Evolutionary conservation across 345 rosid genomes (phyloP).

Genomic region (Stellera chamaejasme): DNA sequence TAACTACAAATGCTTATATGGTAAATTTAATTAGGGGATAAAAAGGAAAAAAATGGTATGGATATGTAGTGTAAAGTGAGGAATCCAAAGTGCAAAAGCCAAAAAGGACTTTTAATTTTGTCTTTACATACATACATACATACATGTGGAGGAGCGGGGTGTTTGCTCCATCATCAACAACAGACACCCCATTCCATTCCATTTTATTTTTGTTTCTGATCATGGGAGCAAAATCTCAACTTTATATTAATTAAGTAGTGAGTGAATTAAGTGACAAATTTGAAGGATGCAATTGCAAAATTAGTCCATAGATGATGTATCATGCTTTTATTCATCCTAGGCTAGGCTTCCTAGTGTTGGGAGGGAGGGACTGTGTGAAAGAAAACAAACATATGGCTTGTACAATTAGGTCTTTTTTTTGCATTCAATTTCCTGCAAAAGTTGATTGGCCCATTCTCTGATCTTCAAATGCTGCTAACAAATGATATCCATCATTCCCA

Average conservation of each 20-base stretch:
- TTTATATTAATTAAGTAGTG: slow-evolving; percentile 23
- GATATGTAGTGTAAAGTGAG: slow-evolving; percentile 23
- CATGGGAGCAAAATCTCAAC: slow-evolving; percentile 15
- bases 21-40: too few relatives aligned
- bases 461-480: slow-evolving; percentile 37
- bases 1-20: too few relatives aligned
- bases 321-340: too few relatives aligned
- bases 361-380: neutral
- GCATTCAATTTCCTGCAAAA: slow-evolving; percentile 36
- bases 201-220: slow-evolving; percentile 6
- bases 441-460: slow-evolving; percentile 26
- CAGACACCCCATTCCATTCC: too few relatives aligned
- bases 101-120: slow-evolving; percentile 36
- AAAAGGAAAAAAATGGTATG: too few relatives aligned
- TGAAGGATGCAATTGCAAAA: slow-evolving; percentile 41
- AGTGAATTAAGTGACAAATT: slow-evolving; percentile 25
- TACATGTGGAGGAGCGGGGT: slow-evolving; percentile 19
- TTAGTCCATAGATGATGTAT: slow-evolving; percentile 19
- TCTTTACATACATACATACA: too few relatives aligned
- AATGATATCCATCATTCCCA: slow-evolving; percentile 25
- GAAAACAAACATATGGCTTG: slow-evolving; percentile 14
- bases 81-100: slow-evolving; percentile 56
- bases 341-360: neutral
- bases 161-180: slow-evolving; percentile 9
- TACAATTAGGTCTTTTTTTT: neutral